A percentile compares a stretch with the other conserved stretches of the same genome.
phyloP scores from a whole-genome alignment of 2,329 filamentous ascomycete genomes.

The Phyllosticta citrichinensis region DNA sequence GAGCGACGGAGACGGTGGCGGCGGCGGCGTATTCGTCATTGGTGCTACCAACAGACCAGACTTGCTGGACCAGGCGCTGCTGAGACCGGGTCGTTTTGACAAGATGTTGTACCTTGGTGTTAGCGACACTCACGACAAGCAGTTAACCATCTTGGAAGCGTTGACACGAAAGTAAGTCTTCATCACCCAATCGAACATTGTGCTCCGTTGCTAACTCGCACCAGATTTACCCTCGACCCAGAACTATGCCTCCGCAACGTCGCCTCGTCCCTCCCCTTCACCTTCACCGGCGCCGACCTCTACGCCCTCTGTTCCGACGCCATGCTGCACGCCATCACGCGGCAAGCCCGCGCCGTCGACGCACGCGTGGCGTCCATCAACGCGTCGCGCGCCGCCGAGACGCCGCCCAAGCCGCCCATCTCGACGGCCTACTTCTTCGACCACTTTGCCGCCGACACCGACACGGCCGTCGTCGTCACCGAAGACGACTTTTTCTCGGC shows the following conservation, averaged over 20 bases:
- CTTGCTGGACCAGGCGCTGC: conserved; percentile 77
- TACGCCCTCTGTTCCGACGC: conserved; percentile 96
- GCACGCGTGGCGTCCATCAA: conserved; percentile 67
- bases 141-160: conserved; percentile 86
- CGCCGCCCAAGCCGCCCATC: conserved; percentile 37
- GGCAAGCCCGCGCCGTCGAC: conserved; percentile 76
- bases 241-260: conserved; percentile 65
- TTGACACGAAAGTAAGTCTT: conserved; percentile 79
- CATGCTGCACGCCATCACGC: conserved; percentile 96
- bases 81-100: conserved; percentile 87
- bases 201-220: conserved; percentile 6
- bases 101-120: conserved; percentile 98
- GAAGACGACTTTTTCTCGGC: conserved; percentile 82
- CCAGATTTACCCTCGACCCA: conserved; percentile 74
- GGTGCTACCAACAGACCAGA: conserved; percentile 94
- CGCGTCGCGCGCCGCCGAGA: conserved; percentile 20
- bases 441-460: conserved; percentile 71
- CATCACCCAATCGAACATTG: background rate
- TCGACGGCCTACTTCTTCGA: conserved; percentile 95
- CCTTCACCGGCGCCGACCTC: conserved; percentile 94
- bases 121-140: conserved; percentile 93
- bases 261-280: conserved; percentile 74
- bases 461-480: conserved; percentile 77
- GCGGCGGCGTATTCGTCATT: conserved; percentile 90
- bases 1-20: conserved; percentile 71